Percentiles rank a stretch among this genome's conserved stretches.
These are phyloP conservation scores for Allium fistulosum DNA, from an alignment of 106 monocot species.

Conservation along the genomic window DNA sequence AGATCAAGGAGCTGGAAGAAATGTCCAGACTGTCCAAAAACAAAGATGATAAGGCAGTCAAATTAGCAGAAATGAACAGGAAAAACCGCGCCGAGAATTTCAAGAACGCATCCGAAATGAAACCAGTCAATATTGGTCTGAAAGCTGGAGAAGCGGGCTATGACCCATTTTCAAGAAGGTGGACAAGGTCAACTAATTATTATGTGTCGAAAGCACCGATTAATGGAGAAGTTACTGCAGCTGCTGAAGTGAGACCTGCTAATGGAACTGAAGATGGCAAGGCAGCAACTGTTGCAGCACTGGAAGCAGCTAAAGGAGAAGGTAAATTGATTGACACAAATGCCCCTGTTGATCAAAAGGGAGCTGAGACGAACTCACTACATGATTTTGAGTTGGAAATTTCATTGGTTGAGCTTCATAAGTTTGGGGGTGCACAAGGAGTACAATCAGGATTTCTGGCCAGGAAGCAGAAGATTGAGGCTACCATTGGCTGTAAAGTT, in stretches of 20 bases:
- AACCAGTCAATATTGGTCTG: conserved; percentile 65
- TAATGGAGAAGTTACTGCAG: conserved; percentile 13
- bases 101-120: conserved; percentile 77
- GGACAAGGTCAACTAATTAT: conserved; percentile 92
- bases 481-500: conserved; percentile 55
- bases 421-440: conserved; percentile 63
- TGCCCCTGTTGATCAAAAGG: conserved; percentile 62
- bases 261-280: conserved; percentile 23
- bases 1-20: conserved; percentile 54
- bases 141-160: conserved; percentile 93
- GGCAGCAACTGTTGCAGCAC: conserved; percentile 64
- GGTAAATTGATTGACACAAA: conserved; percentile 85
- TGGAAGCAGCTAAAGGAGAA: conserved; percentile 72
- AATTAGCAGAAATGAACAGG: conserved; percentile 82
- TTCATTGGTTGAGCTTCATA: conserved; percentile 56
- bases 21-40: conserved; percentile 29
- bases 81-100: conserved; percentile 89
- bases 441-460: conserved; percentile 49
- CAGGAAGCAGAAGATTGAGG: conserved; percentile 84
- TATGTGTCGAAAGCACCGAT: conserved; percentile 41
- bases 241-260: background rate
- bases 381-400: conserved; percentile 83
- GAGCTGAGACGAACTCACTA: conserved; percentile 56
- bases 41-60: conserved; percentile 73
- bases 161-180: conserved; percentile 92